These are phyloP conservation scores for Marsdenia floribunda DNA, from an alignment of 257 asterid species.

Conservation along the genomic window DNA sequence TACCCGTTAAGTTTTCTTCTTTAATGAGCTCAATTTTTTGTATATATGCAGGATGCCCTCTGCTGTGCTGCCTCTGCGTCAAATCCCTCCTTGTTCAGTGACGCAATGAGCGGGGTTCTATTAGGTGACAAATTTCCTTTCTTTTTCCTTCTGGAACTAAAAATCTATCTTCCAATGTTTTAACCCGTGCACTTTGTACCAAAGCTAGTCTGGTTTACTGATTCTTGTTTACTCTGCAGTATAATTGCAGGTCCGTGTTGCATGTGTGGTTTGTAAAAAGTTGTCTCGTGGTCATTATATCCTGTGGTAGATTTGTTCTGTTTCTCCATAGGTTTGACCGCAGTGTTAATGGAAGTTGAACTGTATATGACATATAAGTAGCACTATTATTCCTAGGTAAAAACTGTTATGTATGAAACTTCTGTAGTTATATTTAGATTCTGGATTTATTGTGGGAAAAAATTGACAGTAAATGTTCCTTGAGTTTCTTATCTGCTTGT, in stretches of 20 bases:
- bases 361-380: background rate
- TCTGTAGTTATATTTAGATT: background rate
- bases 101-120: slow-evolving; percentile 21
- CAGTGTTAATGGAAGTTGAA: background rate
- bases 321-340: background rate
- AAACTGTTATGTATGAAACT: background rate
- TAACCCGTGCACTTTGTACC: background rate
- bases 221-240: background rate
- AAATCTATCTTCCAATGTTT: background rate
- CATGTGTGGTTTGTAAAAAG: background rate
- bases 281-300: background rate
- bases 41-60: slow-evolving; percentile 30
- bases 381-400: background rate
- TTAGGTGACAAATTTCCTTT: slow-evolving; percentile 7
- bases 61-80: slow-evolving; percentile 16
- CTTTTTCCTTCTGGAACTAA: no score
- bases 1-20: slow-evolving; percentile 1
- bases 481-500: background rate
- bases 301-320: background rate
- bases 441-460: background rate
- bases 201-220: background rate
- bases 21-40: slow-evolving; percentile 4
- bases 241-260: slow-evolving; percentile 10
- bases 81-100: slow-evolving; percentile 26
- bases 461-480: background rate